Evolutionary conservation across 2,329 filamentous ascomycete species (phyloP).

Genomic region (Paracorniculantispora psalliotae): DNA sequence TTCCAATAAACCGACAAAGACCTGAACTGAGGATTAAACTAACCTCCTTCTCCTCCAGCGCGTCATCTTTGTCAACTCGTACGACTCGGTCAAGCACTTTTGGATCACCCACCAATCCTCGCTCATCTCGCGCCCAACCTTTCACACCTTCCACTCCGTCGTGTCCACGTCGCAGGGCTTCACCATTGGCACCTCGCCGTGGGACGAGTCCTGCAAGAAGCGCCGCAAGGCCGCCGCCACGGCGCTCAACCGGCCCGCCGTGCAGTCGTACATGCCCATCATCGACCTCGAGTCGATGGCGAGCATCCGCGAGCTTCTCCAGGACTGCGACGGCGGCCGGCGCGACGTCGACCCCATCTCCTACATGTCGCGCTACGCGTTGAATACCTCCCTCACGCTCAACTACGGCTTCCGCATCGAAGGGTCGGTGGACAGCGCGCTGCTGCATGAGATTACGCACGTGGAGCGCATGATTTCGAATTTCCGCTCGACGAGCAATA

Average conservation of each 20-base stretch:
- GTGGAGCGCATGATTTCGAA: conserved; percentile 74
- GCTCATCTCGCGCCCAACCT: conserved; percentile 69
- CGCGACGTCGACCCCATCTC: conserved; percentile 64
- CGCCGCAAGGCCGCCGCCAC: conserved; percentile 75
- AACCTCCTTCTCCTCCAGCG: too few species aligned
- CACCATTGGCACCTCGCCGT: conserved; percentile 79
- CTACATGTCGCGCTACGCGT: conserved; percentile 70
- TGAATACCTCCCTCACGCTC: conserved; percentile 72
- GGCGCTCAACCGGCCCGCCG: conserved; percentile 69
- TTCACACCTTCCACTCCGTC: conserved; percentile 78
- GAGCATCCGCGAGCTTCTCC: conserved; percentile 66
- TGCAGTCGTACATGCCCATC: conserved; percentile 76
- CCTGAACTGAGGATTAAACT: too few species aligned
- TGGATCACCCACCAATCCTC: conserved; percentile 78
- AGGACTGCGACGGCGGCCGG: conserved; percentile 57
- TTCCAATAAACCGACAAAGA: too few species aligned
- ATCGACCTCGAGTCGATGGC: conserved; percentile 70
- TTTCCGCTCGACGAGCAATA: conserved; percentile 73
- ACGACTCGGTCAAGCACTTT: conserved; percentile 66
- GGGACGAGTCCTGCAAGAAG: conserved; percentile 75
- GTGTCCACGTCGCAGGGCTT: conserved; percentile 73
- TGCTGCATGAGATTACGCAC: conserved; percentile 68
- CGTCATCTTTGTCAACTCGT: conserved; percentile 74
- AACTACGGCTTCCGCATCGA: conserved; percentile 76
- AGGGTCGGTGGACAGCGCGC: conserved; percentile 60